Base-by-base conservation (phyloP, 139 green algal genomes). In the Coelastrella sp. region DNA sequence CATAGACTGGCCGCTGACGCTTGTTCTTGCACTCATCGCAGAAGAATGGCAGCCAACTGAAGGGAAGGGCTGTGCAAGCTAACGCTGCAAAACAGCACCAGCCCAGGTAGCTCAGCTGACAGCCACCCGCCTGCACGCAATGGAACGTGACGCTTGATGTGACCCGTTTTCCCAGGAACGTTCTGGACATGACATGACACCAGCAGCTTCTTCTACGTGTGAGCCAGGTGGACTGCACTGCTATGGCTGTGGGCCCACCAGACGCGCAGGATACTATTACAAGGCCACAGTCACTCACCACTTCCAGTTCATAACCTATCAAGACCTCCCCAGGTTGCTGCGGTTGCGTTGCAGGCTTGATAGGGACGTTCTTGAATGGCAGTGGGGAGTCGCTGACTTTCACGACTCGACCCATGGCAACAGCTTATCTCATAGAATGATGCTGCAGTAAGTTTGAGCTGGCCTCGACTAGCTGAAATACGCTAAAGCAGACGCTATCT, bases 41-140 rank as follows among this genome's bases (percentile, higher is more conserved):
- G n/a, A 78, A 24, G 27, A 87, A 87, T 4, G 82, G 82, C 61
- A 87, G 15, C 82, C 82, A 87, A 35, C 82, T 78, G 82, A 87
- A 24, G 12, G 82, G 82, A 19, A 87, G 78, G 61, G 82, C 82
- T 11, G 27, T 27, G 63, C 82, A 87, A 7, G 24, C 24, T 24
- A 87, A 22, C 12, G 82, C 63, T 27, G 20, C 63, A 63, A 87
- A 87, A 63, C 82, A 87, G 82, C 82, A 87, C 82, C 82, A 87
- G 7, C 82, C 82, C 25, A 87, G 63, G 11, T 6, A 10, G 27
- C 49, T 87, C 12, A 87, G 82, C 82, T 87, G 61, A 19, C 82
- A 87, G 10, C 82, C 61, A 78, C n/a, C 82, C 8, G 63, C 82
- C 82, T 87, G 82, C 78, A 83, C 60, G 24, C 74, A 14, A 5